Percentiles rank a stretch among this genome's conserved stretches.
Conservation (phyloP, 2,329 filamentous ascomycete species). For the Penicillium sp. region DNA sequence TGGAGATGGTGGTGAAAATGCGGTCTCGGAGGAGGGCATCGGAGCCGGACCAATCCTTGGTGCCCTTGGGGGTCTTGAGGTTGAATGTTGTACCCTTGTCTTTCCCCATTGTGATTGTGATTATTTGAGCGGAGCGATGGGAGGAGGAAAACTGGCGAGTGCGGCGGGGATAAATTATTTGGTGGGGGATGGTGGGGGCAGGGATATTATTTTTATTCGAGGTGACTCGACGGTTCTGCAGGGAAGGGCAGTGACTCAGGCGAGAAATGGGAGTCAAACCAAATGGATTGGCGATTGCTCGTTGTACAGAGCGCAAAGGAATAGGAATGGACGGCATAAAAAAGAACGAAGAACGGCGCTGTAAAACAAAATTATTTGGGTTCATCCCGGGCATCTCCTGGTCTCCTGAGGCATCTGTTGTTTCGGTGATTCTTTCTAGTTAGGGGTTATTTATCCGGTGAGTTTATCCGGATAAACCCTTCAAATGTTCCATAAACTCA, state of each 20-base stretch:
- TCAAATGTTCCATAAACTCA: background rate
- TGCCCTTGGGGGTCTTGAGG: constrained; percentile 88
- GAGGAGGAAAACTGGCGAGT: constrained; percentile 27
- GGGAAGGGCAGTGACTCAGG: constrained; percentile 21
- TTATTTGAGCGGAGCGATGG: constrained; percentile 12
- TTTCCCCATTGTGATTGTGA: constrained; percentile 33
- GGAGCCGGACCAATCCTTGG: constrained; percentile 78
- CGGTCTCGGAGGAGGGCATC: constrained; percentile 79
- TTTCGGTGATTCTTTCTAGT: constrained; percentile 19
- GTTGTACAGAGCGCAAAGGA: constrained; percentile 30
- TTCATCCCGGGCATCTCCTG: background rate
- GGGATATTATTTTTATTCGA: constrained; percentile 31
- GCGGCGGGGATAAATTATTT: constrained; percentile 28
- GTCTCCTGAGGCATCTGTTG: constrained; percentile 11
- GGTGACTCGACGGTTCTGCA: constrained; percentile 21
- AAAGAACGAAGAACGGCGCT: constrained; percentile 23
- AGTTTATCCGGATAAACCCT: constrained; percentile 16
- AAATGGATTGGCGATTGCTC: constrained; percentile 29
- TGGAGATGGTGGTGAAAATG: constrained; percentile 73
- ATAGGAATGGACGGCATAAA: constrained; percentile 35
- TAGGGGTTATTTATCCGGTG: constrained; percentile 15
- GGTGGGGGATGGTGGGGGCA: constrained; percentile 32
- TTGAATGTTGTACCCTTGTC: constrained; percentile 54
- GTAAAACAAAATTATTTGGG: constrained; percentile 11
- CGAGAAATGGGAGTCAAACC: constrained; percentile 14